These are phyloP conservation scores for Neotropicomus parvogracilis DNA, from an alignment of 1,284 basidiomycete genomes.

Conservation along the genomic window DNA sequence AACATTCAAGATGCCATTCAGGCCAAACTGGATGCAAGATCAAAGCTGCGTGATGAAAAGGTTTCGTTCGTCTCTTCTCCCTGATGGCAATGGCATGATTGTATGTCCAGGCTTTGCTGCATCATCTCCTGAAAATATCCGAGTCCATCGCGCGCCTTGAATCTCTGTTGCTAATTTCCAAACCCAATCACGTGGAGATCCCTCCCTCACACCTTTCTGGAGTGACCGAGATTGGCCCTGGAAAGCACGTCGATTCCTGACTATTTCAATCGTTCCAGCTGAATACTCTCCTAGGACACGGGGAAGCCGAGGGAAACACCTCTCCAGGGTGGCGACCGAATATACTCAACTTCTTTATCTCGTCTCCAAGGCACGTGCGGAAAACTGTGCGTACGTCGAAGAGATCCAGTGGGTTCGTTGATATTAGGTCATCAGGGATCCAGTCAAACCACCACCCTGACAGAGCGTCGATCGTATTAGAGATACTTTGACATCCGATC, in stretches of 20 bases:
- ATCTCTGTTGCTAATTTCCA: slow-evolving; percentile 65
- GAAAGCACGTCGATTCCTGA: slow-evolving; percentile 21
- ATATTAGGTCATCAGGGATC: slow-evolving; percentile 17
- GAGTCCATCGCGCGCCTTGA: slow-evolving; percentile 84
- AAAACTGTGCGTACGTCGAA: slow-evolving; percentile 75
- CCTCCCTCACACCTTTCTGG: slow-evolving; percentile 27
- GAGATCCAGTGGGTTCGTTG: slow-evolving; percentile 81
- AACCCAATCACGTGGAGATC: slow-evolving; percentile 22
- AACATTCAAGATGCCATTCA: slow-evolving; percentile 72
- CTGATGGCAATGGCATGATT: slow-evolving; percentile 3
- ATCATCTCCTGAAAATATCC: slow-evolving; percentile 83
- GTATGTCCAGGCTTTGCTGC: slow-evolving; percentile 64
- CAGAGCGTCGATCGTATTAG: slow-evolving; percentile 81
- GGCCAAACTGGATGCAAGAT: slow-evolving; percentile 69
- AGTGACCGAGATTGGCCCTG: slow-evolving; percentile 16
- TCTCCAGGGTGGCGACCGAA: slow-evolving; percentile 83
- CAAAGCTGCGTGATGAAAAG: slow-evolving; percentile 79
- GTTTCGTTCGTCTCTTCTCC: slow-evolving; percentile 36
- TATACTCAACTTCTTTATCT: slow-evolving; percentile 94
- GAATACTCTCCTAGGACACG: slow-evolving; percentile 41
- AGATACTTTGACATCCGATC: slow-evolving; percentile 76
- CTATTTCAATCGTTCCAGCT: slow-evolving; percentile 4
- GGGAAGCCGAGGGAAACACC: slow-evolving; percentile 74
- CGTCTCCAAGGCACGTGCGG: slow-evolving; percentile 71
- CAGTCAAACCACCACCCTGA: slow-evolving; percentile 15